Base-by-base conservation (phyloP, 2,329 filamentous ascomycete species). In the Aspergillus hortae region DNA sequence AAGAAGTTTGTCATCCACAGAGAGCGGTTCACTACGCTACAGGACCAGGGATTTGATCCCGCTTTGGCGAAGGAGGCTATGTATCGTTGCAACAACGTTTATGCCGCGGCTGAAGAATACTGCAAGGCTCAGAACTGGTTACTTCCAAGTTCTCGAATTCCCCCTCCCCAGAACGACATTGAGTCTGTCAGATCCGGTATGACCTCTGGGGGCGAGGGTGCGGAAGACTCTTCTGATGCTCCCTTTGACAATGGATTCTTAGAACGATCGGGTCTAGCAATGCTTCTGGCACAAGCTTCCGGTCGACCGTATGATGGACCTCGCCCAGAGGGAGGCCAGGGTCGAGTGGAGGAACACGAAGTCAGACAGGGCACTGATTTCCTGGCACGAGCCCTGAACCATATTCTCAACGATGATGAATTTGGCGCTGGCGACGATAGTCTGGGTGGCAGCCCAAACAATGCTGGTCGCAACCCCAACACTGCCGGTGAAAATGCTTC, bases 51-150 rank as follows among this genome's bases (percentile, higher is more conserved):
- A 1, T 83, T 76, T 53, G 77, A 84, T 17, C 74, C 80, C 41
- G 81, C 83, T 11, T 76, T 96, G 48, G 87, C 82, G 6, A 80
- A 82, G 30, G 92, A 97, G 70, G 91, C 89, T 27, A 74, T 94
- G 0, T 96, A 90, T 68, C 85, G 92, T 49, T 89, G 89, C 62
- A 88, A 90, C 63, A 89, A 90, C 51, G 80, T 81, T 48, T 62
- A 71, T 4, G 67, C 74, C 2, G 73, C 77, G 23, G 85, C 90
- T 6, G 76, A 78, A 32, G 88, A 94, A 51, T 97, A 97, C 67
- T 94, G 89, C 65, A 77, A 76, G 51, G 82, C 85, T 12, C 82
- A 88, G 54, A 74, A 70, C 44, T 76, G 79, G 50, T 78, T 83
- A 41, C 69, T 81, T 48, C 78, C 81, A 48, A 82, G 86, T 21